Percentiles rank a stretch among this genome's conserved stretches.
These are phyloP conservation scores for Wickerhamomyces sp. DNA, from an alignment of 1,139 yeast species.

Conservation along the genomic window DNA sequence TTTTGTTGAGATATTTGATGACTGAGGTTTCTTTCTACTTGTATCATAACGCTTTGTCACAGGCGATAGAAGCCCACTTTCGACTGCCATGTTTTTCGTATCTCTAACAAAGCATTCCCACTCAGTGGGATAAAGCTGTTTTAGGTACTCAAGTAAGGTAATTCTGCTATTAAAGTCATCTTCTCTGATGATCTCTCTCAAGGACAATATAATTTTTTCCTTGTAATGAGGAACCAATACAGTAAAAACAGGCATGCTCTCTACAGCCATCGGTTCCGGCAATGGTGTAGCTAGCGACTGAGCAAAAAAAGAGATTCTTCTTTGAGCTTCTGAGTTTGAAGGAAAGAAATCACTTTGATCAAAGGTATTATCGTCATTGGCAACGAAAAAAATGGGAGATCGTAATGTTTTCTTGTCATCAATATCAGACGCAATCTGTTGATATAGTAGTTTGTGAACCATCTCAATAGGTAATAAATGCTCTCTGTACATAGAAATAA, in stretches of 20 bases:
- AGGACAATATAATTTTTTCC: constrained; percentile 63
- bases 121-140: constrained; percentile 62
- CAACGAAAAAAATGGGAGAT: constrained; percentile 67
- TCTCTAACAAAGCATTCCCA: constrained; percentile 77
- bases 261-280: constrained; percentile 66
- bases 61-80: constrained; percentile 22
- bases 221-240: constrained; percentile 83
- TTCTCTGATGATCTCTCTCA: constrained; percentile 67
- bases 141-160: constrained; percentile 69
- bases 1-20: constrained; percentile 1
- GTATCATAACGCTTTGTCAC: constrained; percentile 16
- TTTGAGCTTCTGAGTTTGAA: constrained; percentile 74
- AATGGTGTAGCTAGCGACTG: constrained; percentile 78
- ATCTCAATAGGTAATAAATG: constrained; percentile 74
- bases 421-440: constrained; percentile 37
- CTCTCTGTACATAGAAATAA: constrained; percentile 72
- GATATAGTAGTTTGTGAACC: constrained; percentile 56
- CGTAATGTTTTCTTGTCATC: constrained; percentile 35
- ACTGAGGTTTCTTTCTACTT: constrained; percentile 10
- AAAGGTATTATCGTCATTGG: constrained; percentile 72
- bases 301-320: constrained; percentile 83
- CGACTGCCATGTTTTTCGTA: constrained; percentile 40
- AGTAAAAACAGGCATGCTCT: constrained; percentile 78
- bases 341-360: constrained; percentile 55
- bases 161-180: constrained; percentile 54